Evolutionary conservation across 148 eudicot species (phyloP).

Genomic region (Agrostemma githago): DNA sequence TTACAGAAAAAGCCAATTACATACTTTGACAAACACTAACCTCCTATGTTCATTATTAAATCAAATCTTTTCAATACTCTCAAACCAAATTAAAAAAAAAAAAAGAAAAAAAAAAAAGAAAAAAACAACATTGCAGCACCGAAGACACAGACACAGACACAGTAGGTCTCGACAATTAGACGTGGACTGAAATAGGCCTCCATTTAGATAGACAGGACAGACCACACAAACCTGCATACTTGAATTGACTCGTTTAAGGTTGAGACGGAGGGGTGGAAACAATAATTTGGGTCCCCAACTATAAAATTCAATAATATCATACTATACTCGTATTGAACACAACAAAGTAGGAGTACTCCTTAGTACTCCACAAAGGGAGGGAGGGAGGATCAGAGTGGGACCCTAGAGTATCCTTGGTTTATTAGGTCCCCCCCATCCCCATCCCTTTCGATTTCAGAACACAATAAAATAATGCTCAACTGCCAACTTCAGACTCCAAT

Average conservation of each 20-base stretch:
- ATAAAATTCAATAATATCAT: too few species aligned
- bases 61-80: neutral
- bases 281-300: neutral
- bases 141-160: neutral
- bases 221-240: too few species aligned
- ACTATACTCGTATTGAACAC: too few species aligned
- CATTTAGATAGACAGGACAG: too few species aligned
- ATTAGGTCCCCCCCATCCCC: neutral
- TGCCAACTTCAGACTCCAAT: neutral
- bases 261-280: neutral
- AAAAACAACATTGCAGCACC: neutral
- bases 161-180: too few species aligned
- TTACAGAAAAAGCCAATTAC: neutral
- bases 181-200: too few species aligned
- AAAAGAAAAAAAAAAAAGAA: too few species aligned
- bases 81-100: too few species aligned
- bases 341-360: too few species aligned
- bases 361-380: too few species aligned
- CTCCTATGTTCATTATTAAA: neutral
- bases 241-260: neutral
- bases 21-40: neutral
- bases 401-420: conserved; percentile 1
- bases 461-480: conserved; percentile 8
- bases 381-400: neutral
- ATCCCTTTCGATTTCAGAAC: neutral